Base-by-base conservation (phyloP, 2,329 filamentous ascomycete genomes). In the Arthrobotrys sphaeroides region DNA sequence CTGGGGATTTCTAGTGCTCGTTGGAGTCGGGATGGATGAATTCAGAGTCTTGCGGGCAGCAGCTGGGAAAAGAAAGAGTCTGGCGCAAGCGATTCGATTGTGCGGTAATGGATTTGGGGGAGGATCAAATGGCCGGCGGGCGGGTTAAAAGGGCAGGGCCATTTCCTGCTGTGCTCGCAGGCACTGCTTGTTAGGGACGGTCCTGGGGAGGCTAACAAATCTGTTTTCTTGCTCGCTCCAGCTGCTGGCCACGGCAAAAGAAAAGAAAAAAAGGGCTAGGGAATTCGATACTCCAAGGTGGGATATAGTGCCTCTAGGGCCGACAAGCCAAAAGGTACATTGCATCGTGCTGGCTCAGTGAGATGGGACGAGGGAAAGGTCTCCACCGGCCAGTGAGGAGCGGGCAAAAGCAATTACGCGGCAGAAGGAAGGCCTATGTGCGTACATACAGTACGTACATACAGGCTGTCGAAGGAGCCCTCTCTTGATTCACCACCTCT, bases 141-240 rank as follows among this genome's bases (percentile, higher is more conserved):
- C 72, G 64, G 72, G 72, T 75, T 68, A 69, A 69, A 68, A 75
- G 49, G 72, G 72, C 72, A 68, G 70, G 70, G 53, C 70, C 5
- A 13, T 42, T n/a, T 53, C n/a, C 49, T 65, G 24, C 38, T 60
- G 53, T 64, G 33, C 59, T 68, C 70, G 65, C 65, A 67, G 49
- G 49, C 31, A 42, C 57, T 22, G 18, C 33, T 18, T 20, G 31
- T 28, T 13, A 28, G n/a, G n/a, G n/a, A n/a, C 49, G 24, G 53
- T 59, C 20, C 43, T 68, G 70, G 60, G 69, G 22, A 67, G 53
- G 62, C 70, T 65, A 74, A 51, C 62, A 26, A 57, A 20, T 40
- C 60, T 40, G 20, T 65, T 66, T 42, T 59, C 12, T 20, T 62
- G 43, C 31, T 49, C 26, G 26, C 31, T 24, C 42, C n/a, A 24